Base-by-base conservation (phyloP, 2,329 filamentous ascomycete genomes). In the Aspergillus udagawae region DNA sequence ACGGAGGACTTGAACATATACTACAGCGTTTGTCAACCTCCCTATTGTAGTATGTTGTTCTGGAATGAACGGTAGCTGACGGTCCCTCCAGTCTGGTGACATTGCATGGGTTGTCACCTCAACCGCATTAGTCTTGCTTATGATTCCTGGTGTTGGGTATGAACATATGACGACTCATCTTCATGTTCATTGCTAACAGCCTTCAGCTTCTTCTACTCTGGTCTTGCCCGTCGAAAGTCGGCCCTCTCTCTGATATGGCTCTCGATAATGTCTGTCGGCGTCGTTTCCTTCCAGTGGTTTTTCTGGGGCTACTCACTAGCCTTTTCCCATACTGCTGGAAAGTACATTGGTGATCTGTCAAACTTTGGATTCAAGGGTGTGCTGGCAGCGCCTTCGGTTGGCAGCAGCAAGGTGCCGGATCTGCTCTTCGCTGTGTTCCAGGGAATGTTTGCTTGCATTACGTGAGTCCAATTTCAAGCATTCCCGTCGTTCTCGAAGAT, bases 221-320 rank as follows among this genome's bases (percentile, higher is more conserved):
- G 91, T 62, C 87, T 96, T 17, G 91, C 92, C 17, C 87, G 91
- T 56, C 86, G 92, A 73, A 96, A 96, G 79, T 95, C 91, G 0
- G 92, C 92, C 3, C 81, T 96, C 54, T 90, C 91, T 20, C 82
- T 96, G 60, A 88, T 96, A 73, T 92, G 90, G 83, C 82, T 96
- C 3, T 90, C 90, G 14, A 84, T 96, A 78, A 88, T 96, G 79
- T 87, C 90, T 17, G 84, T 88, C 3, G 89, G 85, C 10, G 85
- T 95, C 63, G 85, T 92, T 59, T 87, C 86, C 51, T 95, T 96
- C 77, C 91, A 96, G 71, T 96, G 92, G 91, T 96, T 95, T 80
- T 93, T 96, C 80, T 96, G 91, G 91, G 91, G 91, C 50, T 96
- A 91, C 73, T 92, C 89, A 4, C 77, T 94, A 10, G 85, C 89